Evolutionary conservation across 768 basidiomycete species (phyloP), one percentile per base, ranked within the genome.

Genomic region (Lanmaoa pseudosensibilis): DNA sequence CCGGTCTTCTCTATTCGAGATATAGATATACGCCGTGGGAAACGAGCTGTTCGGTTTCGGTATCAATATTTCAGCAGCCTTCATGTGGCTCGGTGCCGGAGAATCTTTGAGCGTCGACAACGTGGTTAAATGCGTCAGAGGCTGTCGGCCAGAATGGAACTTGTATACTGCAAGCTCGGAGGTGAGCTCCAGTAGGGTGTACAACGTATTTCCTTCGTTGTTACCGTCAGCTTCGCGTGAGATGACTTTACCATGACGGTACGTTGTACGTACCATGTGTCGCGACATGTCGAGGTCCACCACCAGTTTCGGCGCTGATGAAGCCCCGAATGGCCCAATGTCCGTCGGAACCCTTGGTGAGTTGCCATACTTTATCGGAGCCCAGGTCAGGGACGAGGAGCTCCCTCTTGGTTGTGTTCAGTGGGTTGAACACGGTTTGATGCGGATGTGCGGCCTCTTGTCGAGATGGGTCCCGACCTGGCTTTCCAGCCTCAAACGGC

Each of bases 361-460:
- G 74, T 53, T 81, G 75, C 72, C 81, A 84, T 16, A 91, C 79
- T 50, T 78, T 77, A 67, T 94, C 92, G 3, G 82, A 78, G 5
- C 92, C 92, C 7, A 94, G 75, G 69, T 94, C 90, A 1, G 89
- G 84, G 2, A 91, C 77, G 43, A 92, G 77, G 13, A 93, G 71
- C 59, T 90, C 87, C 27, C 75, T 65, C 46, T 78, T 74, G 18
- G 74, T 70, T 32, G 78, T 69, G 39, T 82, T 78, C 15, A 84
- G 64, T 1, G 60, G n/a, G 48, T 64, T 67, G 56, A 69, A 55
- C 54, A 79, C 64, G 34, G 85, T 83, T 64, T 93, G 88, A 72
- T 94, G 92, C 0, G 90, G 88, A 66, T 94, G 93, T 4, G 90
- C 79, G 6, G 74, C 70, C 53, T 84, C 81, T 67, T 94, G 93